phyloP scores from a whole-genome alignment of 2,329 filamentous ascomycete species.

The Phyllosticta citriasiana region DNA sequence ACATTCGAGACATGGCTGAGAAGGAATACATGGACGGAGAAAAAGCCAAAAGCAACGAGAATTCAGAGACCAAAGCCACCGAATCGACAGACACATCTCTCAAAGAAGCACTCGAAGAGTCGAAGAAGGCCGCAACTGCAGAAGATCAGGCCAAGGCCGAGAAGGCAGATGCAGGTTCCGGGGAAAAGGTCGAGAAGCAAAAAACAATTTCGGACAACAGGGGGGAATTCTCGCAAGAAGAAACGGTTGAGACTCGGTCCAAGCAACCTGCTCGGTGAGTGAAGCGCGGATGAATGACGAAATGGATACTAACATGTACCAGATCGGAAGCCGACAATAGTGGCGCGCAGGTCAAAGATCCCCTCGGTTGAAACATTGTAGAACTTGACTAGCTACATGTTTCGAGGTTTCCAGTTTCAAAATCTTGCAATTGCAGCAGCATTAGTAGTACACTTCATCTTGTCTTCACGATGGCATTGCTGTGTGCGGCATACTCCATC shows the following conservation, averaged over 20 bases:
- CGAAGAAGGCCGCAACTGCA: not conserved
- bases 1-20: slow-evolving; percentile 59
- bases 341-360: slow-evolving; percentile 8
- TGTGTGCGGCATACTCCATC: not conserved
- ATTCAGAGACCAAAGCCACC: not conserved
- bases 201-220: not conserved
- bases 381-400: not conserved
- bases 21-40: slow-evolving; percentile 40
- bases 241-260: not conserved
- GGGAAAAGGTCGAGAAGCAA: not conserved
- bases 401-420: not conserved
- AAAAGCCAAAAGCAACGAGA: slow-evolving; percentile 19
- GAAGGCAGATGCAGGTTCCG: not conserved
- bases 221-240: slow-evolving; percentile 1
- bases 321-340: not conserved
- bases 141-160: slow-evolving; percentile 4
- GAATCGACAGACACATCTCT: not conserved
- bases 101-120: not conserved
- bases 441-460: not conserved
- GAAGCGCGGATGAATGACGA: not conserved
- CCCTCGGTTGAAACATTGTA: slow-evolving; percentile 2
- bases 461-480: not conserved
- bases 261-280: slow-evolving; percentile 5
- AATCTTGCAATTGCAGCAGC: not conserved
- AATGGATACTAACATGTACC: not conserved